Base-by-base conservation (phyloP, 352 stramenopile species). In the Salisapilia sapeloensis region DNA sequence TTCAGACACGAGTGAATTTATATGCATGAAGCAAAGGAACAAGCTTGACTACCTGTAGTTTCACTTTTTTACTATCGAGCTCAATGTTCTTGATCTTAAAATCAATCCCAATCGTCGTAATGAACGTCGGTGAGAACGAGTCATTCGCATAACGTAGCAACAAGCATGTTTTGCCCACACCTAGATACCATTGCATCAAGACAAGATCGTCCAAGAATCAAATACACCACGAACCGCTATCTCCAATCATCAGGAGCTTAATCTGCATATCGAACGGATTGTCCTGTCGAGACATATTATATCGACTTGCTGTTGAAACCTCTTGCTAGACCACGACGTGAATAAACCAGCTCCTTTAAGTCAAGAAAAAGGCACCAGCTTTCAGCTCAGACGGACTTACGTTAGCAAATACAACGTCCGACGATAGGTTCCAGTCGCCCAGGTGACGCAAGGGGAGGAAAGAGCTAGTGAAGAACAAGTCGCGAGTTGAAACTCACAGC, bases 211-310 rank as follows among this genome's bases (percentile, higher is more conserved):
- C 13, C 45, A 42, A 13, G 16, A 37, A 6, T 10, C 18, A 24
- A 3, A 24, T 17, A 36, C 27, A 20, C 3, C 4, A 72, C 74
- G 42, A 45, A 96, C 86, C 86, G 55, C 80, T 96, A 51, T 97
- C 90, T 17, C 92, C 92, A 39, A 97, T 97, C 85, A 97, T 97
- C 27, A 97, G 67, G 41, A 97, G 61, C 52, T 97, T 97, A 51
- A 97, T 96, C 65, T 97, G 92, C 82, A 97, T 96, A 51, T 97
- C 90, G 46, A 96, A 97, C 10, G 75, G 78, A 50, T 92, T 92
- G 23, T 92, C 76, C 59, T 92, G 72, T 42, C 72, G 72, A 39
- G 81, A 78, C 81, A 93, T 93, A 26, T 24, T 52, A 35, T 42
- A 46, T 28, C 41, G 27, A n/a, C n/a, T n/a, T n/a, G n/a, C n/a